These are phyloP conservation scores for Pseudovirgaria hyperparasitica DNA, from an alignment of 2,329 filamentous ascomycete species.

Conservation along the genomic window DNA sequence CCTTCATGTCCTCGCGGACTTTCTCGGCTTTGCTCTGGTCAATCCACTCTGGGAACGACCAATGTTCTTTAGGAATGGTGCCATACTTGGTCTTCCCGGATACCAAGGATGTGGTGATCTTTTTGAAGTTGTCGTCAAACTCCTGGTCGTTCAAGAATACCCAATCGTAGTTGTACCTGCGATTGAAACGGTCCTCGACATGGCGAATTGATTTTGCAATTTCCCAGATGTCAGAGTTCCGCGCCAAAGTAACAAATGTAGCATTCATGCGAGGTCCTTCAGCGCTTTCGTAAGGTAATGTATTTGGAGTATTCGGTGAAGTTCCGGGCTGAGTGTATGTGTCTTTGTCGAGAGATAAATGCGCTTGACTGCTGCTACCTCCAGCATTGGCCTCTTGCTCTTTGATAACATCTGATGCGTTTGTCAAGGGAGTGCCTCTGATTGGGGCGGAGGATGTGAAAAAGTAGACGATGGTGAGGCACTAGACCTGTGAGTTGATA, in stretches of 20 bases:
- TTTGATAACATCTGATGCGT: slow-evolving; percentile 18
- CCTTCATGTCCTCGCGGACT: slow-evolving; percentile 86
- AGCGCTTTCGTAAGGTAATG: slow-evolving; percentile 33
- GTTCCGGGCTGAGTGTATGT: slow-evolving; percentile 12
- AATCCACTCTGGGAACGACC: slow-evolving; percentile 94
- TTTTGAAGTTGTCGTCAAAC: slow-evolving; percentile 88
- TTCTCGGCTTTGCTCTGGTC: slow-evolving; percentile 86
- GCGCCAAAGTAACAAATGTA: slow-evolving; percentile 89
- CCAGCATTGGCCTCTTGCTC: slow-evolving; percentile 7
- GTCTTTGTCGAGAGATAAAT: slow-evolving; percentile 3
- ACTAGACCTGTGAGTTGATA: slow-evolving; percentile 24
- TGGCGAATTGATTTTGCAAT: slow-evolving; percentile 92
- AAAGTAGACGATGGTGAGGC: slow-evolving; percentile 68
- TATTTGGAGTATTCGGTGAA: slow-evolving; percentile 18
- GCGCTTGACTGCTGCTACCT: slow-evolving; percentile 8
- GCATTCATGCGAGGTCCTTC: slow-evolving; percentile 78
- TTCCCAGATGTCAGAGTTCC: slow-evolving; percentile 92
- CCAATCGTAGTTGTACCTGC: slow-evolving; percentile 96
- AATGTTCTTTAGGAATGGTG: slow-evolving; percentile 80
- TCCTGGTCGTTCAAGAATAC: slow-evolving; percentile 96
- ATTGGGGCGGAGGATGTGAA: slow-evolving; percentile 51
- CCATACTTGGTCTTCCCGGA: slow-evolving; percentile 89
- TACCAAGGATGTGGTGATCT: slow-evolving; percentile 76
- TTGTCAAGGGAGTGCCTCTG: slow-evolving; percentile 20
- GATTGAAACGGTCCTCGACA: slow-evolving; percentile 96